These are phyloP conservation scores for Castanea mollissima DNA, from an alignment of 306 rosid genomes.

Conservation along the genomic window DNA sequence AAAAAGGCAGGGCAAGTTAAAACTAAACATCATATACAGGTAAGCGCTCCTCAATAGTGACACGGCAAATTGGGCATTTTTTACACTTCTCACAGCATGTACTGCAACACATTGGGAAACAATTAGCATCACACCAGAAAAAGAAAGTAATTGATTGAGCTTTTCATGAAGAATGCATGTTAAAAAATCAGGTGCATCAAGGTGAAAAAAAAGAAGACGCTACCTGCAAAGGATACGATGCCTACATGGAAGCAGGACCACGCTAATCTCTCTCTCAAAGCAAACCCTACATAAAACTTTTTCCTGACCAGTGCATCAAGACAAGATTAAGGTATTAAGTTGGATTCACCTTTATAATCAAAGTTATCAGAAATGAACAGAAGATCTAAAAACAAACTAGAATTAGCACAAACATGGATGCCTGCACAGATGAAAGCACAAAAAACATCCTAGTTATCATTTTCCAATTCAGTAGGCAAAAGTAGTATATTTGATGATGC, in stretches of 20 bases:
- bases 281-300: conserved; percentile 92
- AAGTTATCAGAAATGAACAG: background rate
- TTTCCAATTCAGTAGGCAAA: background rate
- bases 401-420: background rate
- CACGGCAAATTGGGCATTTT: conserved; percentile 88
- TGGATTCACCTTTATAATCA: background rate
- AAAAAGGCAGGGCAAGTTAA: conserved; percentile 21
- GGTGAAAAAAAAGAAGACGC: background rate
- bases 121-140: conserved; percentile 16
- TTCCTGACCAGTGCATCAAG: conserved; percentile 55
- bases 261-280: conserved; percentile 85
- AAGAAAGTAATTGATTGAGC: background rate
- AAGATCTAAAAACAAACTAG: conserved; percentile 7
- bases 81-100: conserved; percentile 80
- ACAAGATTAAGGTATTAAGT: conserved; percentile 12
- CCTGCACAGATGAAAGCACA: background rate
- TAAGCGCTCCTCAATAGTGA: conserved; percentile 61
- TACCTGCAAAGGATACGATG: conserved; percentile 96
- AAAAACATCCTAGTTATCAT: background rate
- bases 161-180: background rate
- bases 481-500: background rate
- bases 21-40: conserved; percentile 87
- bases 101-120: conserved; percentile 49
- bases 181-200: background rate
- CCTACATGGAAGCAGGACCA: conserved; percentile 89